Base-by-base conservation (phyloP, 805 yeast species). In the Starmerella sp. region DNA sequence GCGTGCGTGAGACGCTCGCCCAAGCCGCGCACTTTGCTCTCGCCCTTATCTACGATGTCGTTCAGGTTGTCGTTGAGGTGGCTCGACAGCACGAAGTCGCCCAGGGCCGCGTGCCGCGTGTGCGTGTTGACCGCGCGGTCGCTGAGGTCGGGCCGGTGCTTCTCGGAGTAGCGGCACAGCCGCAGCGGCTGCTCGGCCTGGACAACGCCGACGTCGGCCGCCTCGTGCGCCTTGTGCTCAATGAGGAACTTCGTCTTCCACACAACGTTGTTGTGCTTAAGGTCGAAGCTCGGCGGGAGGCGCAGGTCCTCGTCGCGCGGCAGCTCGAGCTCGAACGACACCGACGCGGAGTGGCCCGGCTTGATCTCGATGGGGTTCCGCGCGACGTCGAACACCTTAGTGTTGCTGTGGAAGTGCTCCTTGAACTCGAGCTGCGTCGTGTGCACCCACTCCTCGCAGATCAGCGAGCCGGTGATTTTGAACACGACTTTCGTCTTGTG, bases 361-460 rank as follows among this genome's bases (percentile, higher is more conserved):
- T 15, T 4, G 29, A 47, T 29, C 31, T 9, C 36, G 36, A 37
- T 38, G 13, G 41, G 38, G 31, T 43, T 36, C 38, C 28, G 28
- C 15, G 42, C 38, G 1, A 41, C 44, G 15, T 32, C 49, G 17
- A 45, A 44, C n/a, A 53, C 15, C 28, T 36, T 31, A n/a, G 41
- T 32, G 48, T 42, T 39, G 22, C 29, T 14, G 11, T 52, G 49
- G 47, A 17, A 55, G 39, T 55, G 58, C 47, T 55, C 58, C 15
- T 43, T 47, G 47, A 55, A 55, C 44, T 55, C 58, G n/a, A 55
- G 55, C 29, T 38, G 35, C 29, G 39, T 54, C 11, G 55, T 52
- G 31, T 55, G 58, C 9, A 55, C 58, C 58, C 58, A 55, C 22
- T 55, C 58, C 42, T 55, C 58, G 38, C 58, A 55, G 9, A 48